Base-by-base conservation (phyloP, 176 grass and related monocot genomes). In the Aegilops umbellulata region DNA sequence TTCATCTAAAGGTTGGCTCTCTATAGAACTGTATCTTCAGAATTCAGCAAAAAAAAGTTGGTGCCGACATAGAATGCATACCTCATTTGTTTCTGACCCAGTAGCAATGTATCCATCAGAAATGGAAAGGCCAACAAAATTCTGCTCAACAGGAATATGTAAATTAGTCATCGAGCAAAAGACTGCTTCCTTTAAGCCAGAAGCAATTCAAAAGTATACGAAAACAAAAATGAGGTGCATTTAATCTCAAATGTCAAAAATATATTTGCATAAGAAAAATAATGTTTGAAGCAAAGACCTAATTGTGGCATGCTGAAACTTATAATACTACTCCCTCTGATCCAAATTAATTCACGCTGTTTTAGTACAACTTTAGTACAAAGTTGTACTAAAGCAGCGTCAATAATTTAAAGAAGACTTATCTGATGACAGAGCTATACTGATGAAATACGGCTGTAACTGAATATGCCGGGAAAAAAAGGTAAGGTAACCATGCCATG, bases 41-140 rank as follows among this genome's bases (percentile, higher is more conserved):
- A 78, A 27, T 85, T 31, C 22, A 31, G 9, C 25, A 19, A 53
- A 76, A 14, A 86, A n/a, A 44, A 72, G 20, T 80, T 82, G 14
- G 60, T 65, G 39, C 20, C 60, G 86, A 65, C n/a, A 66, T 71
- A 62, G 67, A 83, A 86, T 82, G 25, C 89, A 81, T 90, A 99
- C 97, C 97, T 99, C 97, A 93, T 99, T 99, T 89, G 94, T 96
- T 88, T 99, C 94, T 2, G 97, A 99, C 65, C 97, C 97, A 84
- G 97, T 99, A 81, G 97, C 97, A 82, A 99, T 94, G 86, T 99
- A 99, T 71, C 90, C 97, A 88, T 99, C 97, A 32, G 90, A 96
- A 87, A 96, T 90, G 38, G 94, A 96, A 80, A 99, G 97, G 17
- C 97, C 97, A 51, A 99, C 97, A 87, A 99, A 99, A 83, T 99